Percentiles rank a stretch among this genome's conserved stretches.
phyloP scores from a whole-genome alignment of 192 early-diverging fungal genomes.

The Podila epicladia region DNA sequence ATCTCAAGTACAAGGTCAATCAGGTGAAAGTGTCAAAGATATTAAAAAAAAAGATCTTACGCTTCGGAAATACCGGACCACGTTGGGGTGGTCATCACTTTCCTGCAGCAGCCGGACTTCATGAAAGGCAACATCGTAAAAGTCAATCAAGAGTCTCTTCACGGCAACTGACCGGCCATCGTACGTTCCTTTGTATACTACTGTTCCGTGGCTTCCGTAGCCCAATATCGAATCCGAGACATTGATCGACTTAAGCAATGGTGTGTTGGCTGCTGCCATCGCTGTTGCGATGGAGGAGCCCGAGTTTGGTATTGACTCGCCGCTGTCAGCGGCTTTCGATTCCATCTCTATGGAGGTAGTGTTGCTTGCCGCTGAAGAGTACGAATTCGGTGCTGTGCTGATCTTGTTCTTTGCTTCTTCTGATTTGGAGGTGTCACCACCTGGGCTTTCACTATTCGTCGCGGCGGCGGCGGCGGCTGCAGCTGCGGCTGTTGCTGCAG shows the following conservation, averaged over 20 bases:
- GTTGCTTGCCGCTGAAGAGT: too few species aligned
- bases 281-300: not conserved
- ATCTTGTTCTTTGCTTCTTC: not conserved
- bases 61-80: conserved; percentile 93
- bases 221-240: conserved; percentile 76
- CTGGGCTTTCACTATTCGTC: not conserved
- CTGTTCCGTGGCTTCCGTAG: conserved; percentile 96
- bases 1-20: not conserved
- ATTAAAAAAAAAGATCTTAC: conserved; percentile 43
- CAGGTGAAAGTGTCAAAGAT: not conserved
- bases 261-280: conserved; percentile 29
- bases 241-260: conserved; percentile 61
- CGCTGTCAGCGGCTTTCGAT: not conserved
- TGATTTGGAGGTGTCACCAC: not conserved
- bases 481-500: conserved; percentile 10
- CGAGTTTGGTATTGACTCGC: not conserved
- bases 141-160: conserved; percentile 93
- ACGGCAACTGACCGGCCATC: conserved; percentile 93
- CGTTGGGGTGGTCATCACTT: conserved; percentile 95
- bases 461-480: conserved; percentile 1
- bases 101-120: conserved; percentile 94
- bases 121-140: conserved; percentile 95
- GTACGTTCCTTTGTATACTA: conserved; percentile 95
- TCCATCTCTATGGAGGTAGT: too few species aligned
- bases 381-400: not conserved